These are phyloP conservation scores for Pseudogymnoascus sp. DNA, from an alignment of 2,329 filamentous ascomycete species.

Conservation along the genomic window DNA sequence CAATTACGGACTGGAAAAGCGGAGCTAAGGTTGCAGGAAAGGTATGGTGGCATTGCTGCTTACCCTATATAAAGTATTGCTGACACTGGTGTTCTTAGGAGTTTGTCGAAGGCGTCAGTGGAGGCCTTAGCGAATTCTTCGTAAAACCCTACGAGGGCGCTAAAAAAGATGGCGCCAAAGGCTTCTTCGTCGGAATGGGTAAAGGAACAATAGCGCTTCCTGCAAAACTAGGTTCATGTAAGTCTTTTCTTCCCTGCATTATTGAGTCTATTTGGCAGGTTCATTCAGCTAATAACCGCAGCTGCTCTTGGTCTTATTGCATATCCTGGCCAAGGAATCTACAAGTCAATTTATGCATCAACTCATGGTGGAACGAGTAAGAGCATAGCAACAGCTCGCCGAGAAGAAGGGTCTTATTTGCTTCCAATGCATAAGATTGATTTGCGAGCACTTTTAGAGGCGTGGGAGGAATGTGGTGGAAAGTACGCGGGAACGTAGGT, in stretches of 20 bases:
- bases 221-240: slow-evolving; percentile 11
- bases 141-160: slow-evolving; percentile 14
- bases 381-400: not conserved
- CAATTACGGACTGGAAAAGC: slow-evolving; percentile 65
- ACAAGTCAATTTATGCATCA: slow-evolving; percentile 9
- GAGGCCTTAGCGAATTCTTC: slow-evolving; percentile 14
- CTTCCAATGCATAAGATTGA: not conserved
- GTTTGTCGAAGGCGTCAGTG: slow-evolving; percentile 12
- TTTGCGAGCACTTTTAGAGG: not conserved
- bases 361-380: not conserved
- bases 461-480: not conserved
- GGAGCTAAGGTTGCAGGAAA: slow-evolving; percentile 68
- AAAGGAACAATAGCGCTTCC: slow-evolving; percentile 13
- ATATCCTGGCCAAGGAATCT: slow-evolving; percentile 16
- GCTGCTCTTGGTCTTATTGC: slow-evolving; percentile 28
- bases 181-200: slow-evolving; percentile 13
- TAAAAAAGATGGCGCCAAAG: slow-evolving; percentile 13
- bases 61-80: not conserved
- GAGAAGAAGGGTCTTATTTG: not conserved
- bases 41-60: slow-evolving; percentile 18
- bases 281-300: slow-evolving; percentile 18
- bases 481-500: not conserved
- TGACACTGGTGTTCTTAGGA: not conserved
- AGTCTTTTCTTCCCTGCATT: not conserved
- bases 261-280: not conserved